Evolutionary conservation across 169 alveolate species (phyloP), one percentile per base, ranked within the genome.

Genomic region (Plasmodium berghei): DNA sequence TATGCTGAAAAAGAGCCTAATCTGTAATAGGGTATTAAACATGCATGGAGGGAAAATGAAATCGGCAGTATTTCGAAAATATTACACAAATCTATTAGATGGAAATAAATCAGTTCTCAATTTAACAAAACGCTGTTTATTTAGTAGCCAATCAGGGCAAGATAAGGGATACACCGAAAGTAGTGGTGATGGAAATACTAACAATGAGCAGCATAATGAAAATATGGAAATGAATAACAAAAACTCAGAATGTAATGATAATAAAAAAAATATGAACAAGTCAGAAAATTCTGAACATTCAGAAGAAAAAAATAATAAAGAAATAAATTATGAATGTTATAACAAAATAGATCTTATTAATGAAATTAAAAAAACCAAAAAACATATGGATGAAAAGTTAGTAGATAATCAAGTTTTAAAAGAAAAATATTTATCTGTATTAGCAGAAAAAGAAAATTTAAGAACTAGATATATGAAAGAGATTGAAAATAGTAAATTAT

Each of bases 371-470:
- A 85, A 61, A 59, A 75, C 86, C 28, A 71, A 92, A 24, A 71
- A 74, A 24, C 92, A 91, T 34, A 71, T 93, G 86, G 95, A 92
- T 18, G 90, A 55, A 14, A 93, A 93, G 70, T 63, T 91, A 5
- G 73, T 83, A 28, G 83, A 89, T 26, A 87, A 77, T 28, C 88
- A 87, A 83, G 61, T 94, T 28, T 75, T 90, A 91, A 94, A 95
- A 75, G 87, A 93, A 69, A 94, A 95, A 92, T 93, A 91, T 73
- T 83, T 93, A 59, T 89, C 94, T 52, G 87, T 94, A 45, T 87
- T 96, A 59, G 97, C 96, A 70, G 96, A 95, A 71, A 90, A 93
- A 40, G 98, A 96, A 61, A 93, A 95, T 66, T 73, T 95, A 26
- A 91, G 96, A 89, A 93, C 83, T 73, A 77, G 97, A 62, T 88